Percentiles rank a stretch among this genome's conserved stretches.
phyloP scores from a whole-genome alignment of 2,329 filamentous ascomycete genomes.

The Arthrobotrys sphaeroides region DNA sequence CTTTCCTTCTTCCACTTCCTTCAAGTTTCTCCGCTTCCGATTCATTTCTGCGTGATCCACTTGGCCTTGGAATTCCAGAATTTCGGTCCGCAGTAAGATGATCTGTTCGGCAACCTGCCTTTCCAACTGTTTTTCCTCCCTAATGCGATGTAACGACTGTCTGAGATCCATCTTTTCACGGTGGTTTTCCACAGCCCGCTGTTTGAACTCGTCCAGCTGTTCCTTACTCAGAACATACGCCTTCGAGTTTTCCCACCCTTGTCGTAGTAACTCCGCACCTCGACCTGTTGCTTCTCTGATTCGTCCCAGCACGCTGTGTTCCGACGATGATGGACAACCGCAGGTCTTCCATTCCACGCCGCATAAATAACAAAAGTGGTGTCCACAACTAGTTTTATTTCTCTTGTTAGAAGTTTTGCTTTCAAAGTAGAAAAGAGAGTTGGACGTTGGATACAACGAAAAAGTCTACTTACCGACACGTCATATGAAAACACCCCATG shows the following conservation, averaged over 20 bases:
- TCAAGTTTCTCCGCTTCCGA: conserved; percentile 16
- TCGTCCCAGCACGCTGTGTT: conserved; percentile 40
- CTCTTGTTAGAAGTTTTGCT: background rate
- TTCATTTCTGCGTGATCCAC: conserved; percentile 30
- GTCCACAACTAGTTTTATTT: conserved; percentile 27
- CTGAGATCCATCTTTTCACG: conserved; percentile 41
- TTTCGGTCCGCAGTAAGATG: conserved; percentile 36
- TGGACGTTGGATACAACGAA: no score
- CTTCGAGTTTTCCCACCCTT: conserved; percentile 25
- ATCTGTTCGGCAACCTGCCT: conserved; percentile 49
- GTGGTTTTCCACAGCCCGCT: conserved; percentile 20
- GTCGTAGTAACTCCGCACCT: conserved; percentile 22
- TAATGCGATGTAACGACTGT: conserved; percentile 28
- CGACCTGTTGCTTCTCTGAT: conserved; percentile 37
- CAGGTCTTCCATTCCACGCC: conserved; percentile 40
- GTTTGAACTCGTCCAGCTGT: conserved; percentile 34
- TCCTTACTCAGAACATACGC: conserved; percentile 14
- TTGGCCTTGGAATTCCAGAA: conserved; percentile 24
- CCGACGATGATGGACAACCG: conserved; percentile 42
- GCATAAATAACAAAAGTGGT: conserved; percentile 50
- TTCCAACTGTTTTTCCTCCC: conserved; percentile 43
- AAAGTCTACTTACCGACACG: conserved; percentile 52
- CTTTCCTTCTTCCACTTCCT: conserved; percentile 14
- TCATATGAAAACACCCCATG: conserved; percentile 58
- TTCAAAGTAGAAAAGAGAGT: background rate